Percentiles rank a stretch among this genome's conserved stretches.
phyloP scores from a whole-genome alignment of 768 basidiomycete species.

The Jaapia argillacea region DNA sequence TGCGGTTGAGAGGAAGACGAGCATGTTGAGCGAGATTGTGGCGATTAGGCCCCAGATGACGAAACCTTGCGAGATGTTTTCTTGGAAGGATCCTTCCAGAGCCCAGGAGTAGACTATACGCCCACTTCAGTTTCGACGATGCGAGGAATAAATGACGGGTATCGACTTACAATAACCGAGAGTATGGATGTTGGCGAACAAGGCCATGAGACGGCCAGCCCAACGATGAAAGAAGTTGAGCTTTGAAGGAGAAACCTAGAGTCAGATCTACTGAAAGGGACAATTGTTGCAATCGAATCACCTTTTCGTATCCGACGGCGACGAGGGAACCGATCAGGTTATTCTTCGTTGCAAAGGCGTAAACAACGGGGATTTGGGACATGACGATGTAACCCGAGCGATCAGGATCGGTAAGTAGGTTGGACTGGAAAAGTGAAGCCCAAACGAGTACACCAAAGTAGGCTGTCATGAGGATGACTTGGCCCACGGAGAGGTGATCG shows the following conservation, averaged over 20 bases:
- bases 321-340: not conserved
- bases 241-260: not conserved
- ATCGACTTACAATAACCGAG: not conserved
- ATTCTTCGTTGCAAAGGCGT: not conserved
- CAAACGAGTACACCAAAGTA: not conserved
- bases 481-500: not conserved
- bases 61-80: constrained; percentile 22
- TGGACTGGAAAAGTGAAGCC: not conserved
- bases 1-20: constrained; percentile 52
- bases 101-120: constrained; percentile 54
- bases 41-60: constrained; percentile 43
- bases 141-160: no score
- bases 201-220: not conserved
- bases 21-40: constrained; percentile 39
- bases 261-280: not conserved
- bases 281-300: not conserved
- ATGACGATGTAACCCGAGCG: not conserved
- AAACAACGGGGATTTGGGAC: not conserved
- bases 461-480: not conserved
- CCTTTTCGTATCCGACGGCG: not conserved
- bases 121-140: no score
- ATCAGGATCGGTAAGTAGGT: not conserved
- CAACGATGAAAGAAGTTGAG: not conserved
- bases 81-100: constrained; percentile 27
- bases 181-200: not conserved